A percentile compares a stretch with the other conserved stretches of the same genome.
These are phyloP conservation scores for Blastobotrys attinorum DNA, from an alignment of 805 yeast species.

Conservation along the genomic window DNA sequence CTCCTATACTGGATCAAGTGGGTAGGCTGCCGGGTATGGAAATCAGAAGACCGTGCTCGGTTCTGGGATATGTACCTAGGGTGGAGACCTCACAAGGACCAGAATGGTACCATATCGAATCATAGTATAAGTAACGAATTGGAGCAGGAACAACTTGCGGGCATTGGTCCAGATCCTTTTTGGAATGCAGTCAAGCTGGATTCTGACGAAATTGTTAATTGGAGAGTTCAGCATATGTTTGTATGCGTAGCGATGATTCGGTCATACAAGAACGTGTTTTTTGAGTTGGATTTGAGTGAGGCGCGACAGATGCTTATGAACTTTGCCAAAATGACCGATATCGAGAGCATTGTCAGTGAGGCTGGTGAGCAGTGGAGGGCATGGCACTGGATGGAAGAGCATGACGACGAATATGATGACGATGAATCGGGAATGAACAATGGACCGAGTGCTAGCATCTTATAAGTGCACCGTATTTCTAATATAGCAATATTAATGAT, in stretches of 20 bases:
- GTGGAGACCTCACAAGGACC: constrained; percentile 34
- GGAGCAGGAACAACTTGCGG: constrained; percentile 4
- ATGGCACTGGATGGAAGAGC: constrained; percentile 60
- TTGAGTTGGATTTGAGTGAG: constrained; percentile 87
- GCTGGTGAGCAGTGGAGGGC: constrained; percentile 87
- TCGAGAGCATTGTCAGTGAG: constrained; percentile 63
- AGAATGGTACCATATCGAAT: background rate
- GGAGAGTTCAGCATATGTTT: constrained; percentile 66
- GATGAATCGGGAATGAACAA: background rate
- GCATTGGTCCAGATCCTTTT: constrained; percentile 52
- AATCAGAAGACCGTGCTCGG: constrained; percentile 73
- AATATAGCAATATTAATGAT: too few species aligned
- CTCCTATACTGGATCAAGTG: constrained; percentile 91
- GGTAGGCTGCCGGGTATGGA: constrained; percentile 80
- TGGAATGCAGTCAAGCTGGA: constrained; percentile 42
- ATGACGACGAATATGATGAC: constrained; percentile 29
- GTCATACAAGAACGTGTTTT: constrained; percentile 65
- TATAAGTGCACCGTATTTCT: too few species aligned
- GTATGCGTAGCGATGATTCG: constrained; percentile 71
- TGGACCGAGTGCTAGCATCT: too few species aligned
- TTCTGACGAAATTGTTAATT: constrained; percentile 15
- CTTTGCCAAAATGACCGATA: constrained; percentile 46
- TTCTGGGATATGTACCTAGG: constrained; percentile 86
- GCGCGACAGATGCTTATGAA: constrained; percentile 66
- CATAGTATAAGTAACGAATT: too few species aligned